Evolutionary conservation across 306 rosid genomes (phyloP).

Genomic region (Begonia peltatifolia): DNA sequence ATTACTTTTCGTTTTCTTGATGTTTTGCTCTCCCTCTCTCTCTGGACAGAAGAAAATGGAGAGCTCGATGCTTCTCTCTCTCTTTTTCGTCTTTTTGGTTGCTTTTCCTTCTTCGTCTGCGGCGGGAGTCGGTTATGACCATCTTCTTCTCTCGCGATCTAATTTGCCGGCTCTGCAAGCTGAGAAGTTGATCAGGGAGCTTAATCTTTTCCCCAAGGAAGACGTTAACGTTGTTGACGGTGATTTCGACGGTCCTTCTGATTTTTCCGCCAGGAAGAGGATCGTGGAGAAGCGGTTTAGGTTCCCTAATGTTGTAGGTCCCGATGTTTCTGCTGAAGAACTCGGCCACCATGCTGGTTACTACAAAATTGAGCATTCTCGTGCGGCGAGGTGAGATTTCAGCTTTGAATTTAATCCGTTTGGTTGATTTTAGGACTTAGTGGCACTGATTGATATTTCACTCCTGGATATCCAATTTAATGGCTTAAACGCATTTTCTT

Average conservation of each 20-base stretch:
- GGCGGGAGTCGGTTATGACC: slow-evolving; percentile 10
- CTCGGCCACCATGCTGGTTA: slow-evolving; percentile 92
- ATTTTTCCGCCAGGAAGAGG: slow-evolving; percentile 8
- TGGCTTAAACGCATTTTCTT: no score
- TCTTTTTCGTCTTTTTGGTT: slow-evolving; percentile 12
- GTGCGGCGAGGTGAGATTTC: slow-evolving; percentile 43
- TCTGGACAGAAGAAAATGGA: slow-evolving; percentile 17
- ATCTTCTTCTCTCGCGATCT: slow-evolving; percentile 12
- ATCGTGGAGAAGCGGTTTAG: slow-evolving; percentile 60
- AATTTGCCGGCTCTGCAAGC: slow-evolving; percentile 33
- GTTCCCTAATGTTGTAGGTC: slow-evolving; percentile 36
- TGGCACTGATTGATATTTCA: no score
- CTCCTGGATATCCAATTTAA: no score
- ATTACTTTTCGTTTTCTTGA: not conserved
- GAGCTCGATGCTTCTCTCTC: slow-evolving; percentile 6
- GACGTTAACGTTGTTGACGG: slow-evolving; percentile 42
- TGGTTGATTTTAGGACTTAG: no score
- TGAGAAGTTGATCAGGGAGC: slow-evolving; percentile 38
- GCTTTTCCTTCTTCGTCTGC: slow-evolving; percentile 16
- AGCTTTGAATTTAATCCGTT: no score
- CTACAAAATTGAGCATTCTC: slow-evolving; percentile 65
- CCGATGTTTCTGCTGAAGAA: slow-evolving; percentile 44
- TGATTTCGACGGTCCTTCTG: slow-evolving; percentile 3
- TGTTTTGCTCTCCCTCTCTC: not conserved
- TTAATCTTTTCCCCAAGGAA: slow-evolving; percentile 54